Base-by-base conservation (phyloP, 2,329 filamentous ascomycete genomes). In the Monilinia fructigena region DNA sequence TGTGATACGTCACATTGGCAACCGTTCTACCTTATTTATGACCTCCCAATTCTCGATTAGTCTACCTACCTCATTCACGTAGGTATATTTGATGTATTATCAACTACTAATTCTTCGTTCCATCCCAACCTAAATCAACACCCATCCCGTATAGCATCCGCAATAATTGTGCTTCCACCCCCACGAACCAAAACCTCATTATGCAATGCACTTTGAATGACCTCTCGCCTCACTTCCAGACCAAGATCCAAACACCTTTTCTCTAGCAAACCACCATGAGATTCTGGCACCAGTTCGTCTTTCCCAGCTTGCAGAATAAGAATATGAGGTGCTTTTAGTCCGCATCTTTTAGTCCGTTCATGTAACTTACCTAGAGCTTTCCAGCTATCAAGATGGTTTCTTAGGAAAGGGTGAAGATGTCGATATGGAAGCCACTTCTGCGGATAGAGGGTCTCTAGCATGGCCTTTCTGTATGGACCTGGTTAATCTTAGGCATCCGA, bases 381-480 rank as follows among this genome's bases (percentile, higher is more conserved):
- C 78, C 77, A 82, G 69, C 80, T 86, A 70, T 87, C 82, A 47
- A 87, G 77, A 52, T 85, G 83, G 68, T 83, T 93, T 70, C 89
- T 82, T 14, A 93, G 80, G 73, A 93, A 93, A 0, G 88, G 89
- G 81, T 86, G 86, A 0, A 94, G 80, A 74, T 93, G 87, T 56
- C 85, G 84, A 75, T 94, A 94, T 0, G 91, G 91, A 8, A 93
- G 79, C 89, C 90, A 93, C 71, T 85, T 90, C 72, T 93, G 89
- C 1, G 90, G 90, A 73, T 93, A 94, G 3, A 94, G 76, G 1
- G 85, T 86, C 53, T 84, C 79, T 7, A 94, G 80, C 89, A 94
- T 92, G 23, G 83, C 84, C 67, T 84, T 82, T 31, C 63, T 63
- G 40, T 26, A 20, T 35, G 2, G n/a, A 7, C 35, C 16, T 20